Conservation (phyloP, 495 filamentous ascomycete species). For the Aspergillus sclerotiicarbonarius region DNA sequence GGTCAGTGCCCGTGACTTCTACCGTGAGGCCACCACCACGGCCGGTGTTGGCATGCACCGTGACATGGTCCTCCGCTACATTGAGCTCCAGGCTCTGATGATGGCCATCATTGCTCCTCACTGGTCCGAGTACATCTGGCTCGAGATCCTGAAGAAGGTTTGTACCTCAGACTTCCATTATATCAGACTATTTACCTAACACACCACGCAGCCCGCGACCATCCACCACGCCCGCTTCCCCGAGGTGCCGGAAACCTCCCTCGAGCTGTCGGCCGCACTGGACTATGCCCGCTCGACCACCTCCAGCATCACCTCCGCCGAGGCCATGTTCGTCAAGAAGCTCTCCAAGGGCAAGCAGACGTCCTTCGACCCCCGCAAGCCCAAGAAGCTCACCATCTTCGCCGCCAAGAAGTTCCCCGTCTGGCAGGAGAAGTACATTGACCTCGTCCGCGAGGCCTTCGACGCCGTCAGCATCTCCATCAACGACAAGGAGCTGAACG, state of each 20-base stretch:
- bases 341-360: constrained; percentile 83
- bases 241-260: constrained; percentile 57
- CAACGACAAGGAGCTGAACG: constrained; percentile 77
- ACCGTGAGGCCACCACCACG: constrained; percentile 74
- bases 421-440: constrained; percentile 93
- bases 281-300: constrained; percentile 75
- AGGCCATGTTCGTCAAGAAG: constrained; percentile 76
- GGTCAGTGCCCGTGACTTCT: constrained; percentile 79
- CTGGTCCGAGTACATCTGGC: constrained; percentile 93
- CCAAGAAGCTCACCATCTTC: constrained; percentile 89
- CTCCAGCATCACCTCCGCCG: constrained; percentile 81
- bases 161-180: constrained; percentile 9
- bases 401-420: constrained; percentile 71
- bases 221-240: constrained; percentile 83
- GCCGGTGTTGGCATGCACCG: constrained; percentile 81
- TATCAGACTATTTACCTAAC: constrained; percentile 19
- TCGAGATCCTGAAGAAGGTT: constrained; percentile 77
- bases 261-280: constrained; percentile 67
- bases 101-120: constrained; percentile 82
- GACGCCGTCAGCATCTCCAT: constrained; percentile 51
- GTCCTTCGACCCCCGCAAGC: constrained; percentile 80
- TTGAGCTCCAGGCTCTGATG: constrained; percentile 82
- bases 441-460: constrained; percentile 69
- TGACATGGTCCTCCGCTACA: constrained; percentile 70
- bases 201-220: constrained; percentile 45